Percentiles rank a stretch among this genome's conserved stretches.
These are phyloP conservation scores for Yamadazyma nakazawae DNA, from an alignment of 805 yeast species.

Conservation along the genomic window DNA sequence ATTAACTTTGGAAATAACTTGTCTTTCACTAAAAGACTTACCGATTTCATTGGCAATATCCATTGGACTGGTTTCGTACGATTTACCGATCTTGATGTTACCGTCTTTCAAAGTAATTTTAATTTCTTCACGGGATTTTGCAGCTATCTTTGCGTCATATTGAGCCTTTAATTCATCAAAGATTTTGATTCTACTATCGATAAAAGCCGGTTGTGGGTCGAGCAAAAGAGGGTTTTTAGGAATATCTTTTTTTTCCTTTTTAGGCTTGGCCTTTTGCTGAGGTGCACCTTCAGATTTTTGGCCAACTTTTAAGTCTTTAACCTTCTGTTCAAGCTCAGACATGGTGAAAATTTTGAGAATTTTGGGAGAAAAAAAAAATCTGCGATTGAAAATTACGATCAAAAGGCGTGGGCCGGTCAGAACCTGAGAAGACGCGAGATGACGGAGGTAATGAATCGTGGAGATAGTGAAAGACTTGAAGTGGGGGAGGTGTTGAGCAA, in stretches of 20 bases:
- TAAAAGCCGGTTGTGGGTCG: conserved; percentile 81
- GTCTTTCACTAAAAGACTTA: conserved; percentile 83
- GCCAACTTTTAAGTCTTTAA: conserved; percentile 40
- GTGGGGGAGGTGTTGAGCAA: not conserved
- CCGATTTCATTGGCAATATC: conserved; percentile 82
- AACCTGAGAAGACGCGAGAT: not conserved
- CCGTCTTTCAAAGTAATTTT: conserved; percentile 87
- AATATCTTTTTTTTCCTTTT: conserved; percentile 30
- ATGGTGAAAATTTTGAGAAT: conserved; percentile 5
- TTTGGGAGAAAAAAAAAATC: not conserved
- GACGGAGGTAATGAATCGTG: not conserved
- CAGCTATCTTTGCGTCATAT: conserved; percentile 69
- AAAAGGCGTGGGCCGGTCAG: not conserved
- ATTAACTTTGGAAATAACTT: conserved; percentile 86
- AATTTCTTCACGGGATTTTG: conserved; percentile 56
- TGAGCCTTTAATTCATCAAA: conserved; percentile 78
- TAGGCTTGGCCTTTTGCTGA: conserved; percentile 14
- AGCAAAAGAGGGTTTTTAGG: conserved; percentile 37
- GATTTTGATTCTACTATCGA: conserved; percentile 71
- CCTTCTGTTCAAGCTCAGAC: conserved; percentile 40
- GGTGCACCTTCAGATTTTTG: conserved; percentile 14
- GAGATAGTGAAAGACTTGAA: not conserved
- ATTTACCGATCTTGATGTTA: conserved; percentile 65
- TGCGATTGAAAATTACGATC: not conserved
- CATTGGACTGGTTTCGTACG: conserved; percentile 90